Evolutionary conservation across 192 early-diverging fungal genomes (phyloP), one percentile per base, ranked within the genome.

Genomic region (Chytriomyces sp.): DNA sequence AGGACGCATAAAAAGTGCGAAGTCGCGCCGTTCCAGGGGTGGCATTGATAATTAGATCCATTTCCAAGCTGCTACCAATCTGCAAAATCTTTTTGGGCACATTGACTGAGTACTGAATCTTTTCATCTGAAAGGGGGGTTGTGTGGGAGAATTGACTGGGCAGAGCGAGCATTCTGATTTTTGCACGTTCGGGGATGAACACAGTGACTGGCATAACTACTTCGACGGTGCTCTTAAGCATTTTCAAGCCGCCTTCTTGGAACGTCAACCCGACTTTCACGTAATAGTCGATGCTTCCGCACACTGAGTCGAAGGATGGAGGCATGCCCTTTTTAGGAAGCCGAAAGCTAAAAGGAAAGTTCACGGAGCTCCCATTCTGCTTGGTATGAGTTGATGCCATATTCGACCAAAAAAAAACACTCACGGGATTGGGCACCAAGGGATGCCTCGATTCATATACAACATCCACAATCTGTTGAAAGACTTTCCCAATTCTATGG

Each of bases 241-340:
- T 36, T 31, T 52, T 52, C n/a, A n/a, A n/a, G 28, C 19, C n/a
- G 41, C 33, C 39, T 3, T 53, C 61, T 25, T 65, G 60, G 38
- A 36, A 73, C 10, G 31, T 32, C 25, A 65, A 19, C 39, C 25
- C 17, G 22, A 33, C 30, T 52, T 65, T 64, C 30, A 73, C 5
- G 17, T 33, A 73, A 52, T 73, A 73, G 31, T 26, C 8, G 28
- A 73, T 64, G 12, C 39, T 17, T 19, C 41, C 59, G 36, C 32
- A 22, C 7, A 40, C n/a, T 0, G 39, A 52, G 17, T 40, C 39
- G 72, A 64, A 73, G n/a, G 61, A 44, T 19, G 72, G 61, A 5
- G 72, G 72, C 2, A 73, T 14, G 59, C 52, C 52, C 31, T 25
- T 64, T 56, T 37, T 52, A 3, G 72, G 72, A 10, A 73, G 72